Conservation (phyloP, 2,329 filamentous ascomycete species). For the Pseudogymnoascus sp. region DNA sequence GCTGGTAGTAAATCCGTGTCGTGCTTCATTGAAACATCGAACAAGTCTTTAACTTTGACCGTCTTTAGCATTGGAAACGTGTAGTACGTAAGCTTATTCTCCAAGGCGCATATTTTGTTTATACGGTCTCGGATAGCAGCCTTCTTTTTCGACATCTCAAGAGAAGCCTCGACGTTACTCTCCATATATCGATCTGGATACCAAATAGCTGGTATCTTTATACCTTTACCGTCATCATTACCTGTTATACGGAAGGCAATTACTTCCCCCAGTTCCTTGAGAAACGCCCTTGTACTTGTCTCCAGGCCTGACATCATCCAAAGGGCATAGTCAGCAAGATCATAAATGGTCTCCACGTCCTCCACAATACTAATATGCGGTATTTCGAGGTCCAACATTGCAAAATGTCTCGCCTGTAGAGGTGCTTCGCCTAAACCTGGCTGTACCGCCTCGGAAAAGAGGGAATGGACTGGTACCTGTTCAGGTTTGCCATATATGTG, state of each 20-base stretch:
- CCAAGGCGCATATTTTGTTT: slow-evolving; percentile 18
- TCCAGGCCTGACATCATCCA: slow-evolving; percentile 21
- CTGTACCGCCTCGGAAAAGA: slow-evolving; percentile 9
- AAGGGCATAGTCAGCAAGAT: slow-evolving; percentile 26
- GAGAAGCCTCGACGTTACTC: slow-evolving; percentile 37
- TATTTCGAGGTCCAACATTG: slow-evolving; percentile 23
- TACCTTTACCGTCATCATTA: slow-evolving; percentile 33
- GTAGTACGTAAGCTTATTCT: slow-evolving; percentile 22
- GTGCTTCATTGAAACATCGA: slow-evolving; percentile 24
- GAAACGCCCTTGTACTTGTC: slow-evolving; percentile 20
- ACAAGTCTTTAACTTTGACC: slow-evolving; percentile 25
- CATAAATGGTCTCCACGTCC: slow-evolving; percentile 24
- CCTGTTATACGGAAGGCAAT: slow-evolving; percentile 38
- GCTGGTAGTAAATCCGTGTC: slow-evolving; percentile 18
- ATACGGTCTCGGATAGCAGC: slow-evolving; percentile 22
- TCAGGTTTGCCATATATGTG: background rate
- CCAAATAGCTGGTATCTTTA: slow-evolving; percentile 44
- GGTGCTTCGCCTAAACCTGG: background rate
- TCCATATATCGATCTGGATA: slow-evolving; percentile 48
- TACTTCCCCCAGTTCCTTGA: slow-evolving; percentile 38
- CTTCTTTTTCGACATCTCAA: slow-evolving; percentile 33
- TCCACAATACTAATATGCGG: slow-evolving; percentile 19
- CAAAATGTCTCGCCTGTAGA: slow-evolving; percentile 19
- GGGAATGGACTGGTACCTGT: background rate
- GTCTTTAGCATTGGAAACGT: slow-evolving; percentile 16